Evolutionary conservation across 371 early-diverging fungal genomes (phyloP).

Genomic region (Mucor irregularis): DNA sequence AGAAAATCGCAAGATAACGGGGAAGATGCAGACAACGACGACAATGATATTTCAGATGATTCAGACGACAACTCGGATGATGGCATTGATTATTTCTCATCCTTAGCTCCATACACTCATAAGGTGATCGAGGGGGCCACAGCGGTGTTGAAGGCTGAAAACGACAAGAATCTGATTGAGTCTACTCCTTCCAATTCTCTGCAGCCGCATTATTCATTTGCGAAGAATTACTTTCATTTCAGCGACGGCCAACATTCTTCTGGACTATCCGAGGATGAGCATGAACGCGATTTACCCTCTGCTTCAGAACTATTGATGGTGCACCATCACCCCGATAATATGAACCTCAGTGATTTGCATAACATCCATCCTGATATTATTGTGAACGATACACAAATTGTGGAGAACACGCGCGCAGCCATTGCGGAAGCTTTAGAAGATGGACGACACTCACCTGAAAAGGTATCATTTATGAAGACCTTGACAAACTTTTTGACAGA

Average conservation of each 20-base stretch:
- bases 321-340: conserved; percentile 12
- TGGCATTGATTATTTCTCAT: conserved; percentile 36
- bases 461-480: conserved; percentile 76
- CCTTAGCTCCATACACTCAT: conserved; percentile 36
- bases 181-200: background rate
- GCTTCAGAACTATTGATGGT: conserved; percentile 36
- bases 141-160: background rate
- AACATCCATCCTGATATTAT: conserved; percentile 24
- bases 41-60: conserved; percentile 32
- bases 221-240: conserved; percentile 11
- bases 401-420: background rate
- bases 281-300: conserved; percentile 19
- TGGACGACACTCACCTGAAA: conserved; percentile 30
- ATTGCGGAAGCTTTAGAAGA: conserved; percentile 13
- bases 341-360: conserved; percentile 4
- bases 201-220: background rate
- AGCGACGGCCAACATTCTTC: conserved; percentile 24
- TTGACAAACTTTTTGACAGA: conserved; percentile 78
- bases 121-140: conserved; percentile 19
- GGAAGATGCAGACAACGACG: conserved; percentile 26
- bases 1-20: conserved; percentile 46
- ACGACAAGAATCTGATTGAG: background rate
- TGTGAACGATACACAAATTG: background rate
- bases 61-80: conserved; percentile 24
- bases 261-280: conserved; percentile 21